Conservation (phyloP, 2,329 filamentous ascomycete genomes). For the Apiospora phragmitis region DNA sequence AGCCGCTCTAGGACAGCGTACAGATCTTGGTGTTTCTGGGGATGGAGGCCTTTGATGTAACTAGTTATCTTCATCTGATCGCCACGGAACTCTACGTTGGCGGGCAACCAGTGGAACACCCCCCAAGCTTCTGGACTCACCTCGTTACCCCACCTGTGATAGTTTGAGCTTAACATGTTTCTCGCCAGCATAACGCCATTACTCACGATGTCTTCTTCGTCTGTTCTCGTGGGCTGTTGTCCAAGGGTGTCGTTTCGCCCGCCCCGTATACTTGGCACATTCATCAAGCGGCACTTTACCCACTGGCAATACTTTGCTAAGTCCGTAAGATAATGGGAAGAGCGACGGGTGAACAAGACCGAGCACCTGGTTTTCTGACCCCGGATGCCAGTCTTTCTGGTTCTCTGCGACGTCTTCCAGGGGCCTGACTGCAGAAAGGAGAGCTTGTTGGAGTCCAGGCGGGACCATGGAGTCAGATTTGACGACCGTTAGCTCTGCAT, state of each 20-base stretch:
- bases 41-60: conserved; percentile 49
- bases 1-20: conserved; percentile 38
- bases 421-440: conserved; percentile 38
- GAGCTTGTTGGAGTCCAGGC: conserved; percentile 27
- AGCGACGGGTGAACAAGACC: conserved; percentile 62
- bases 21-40: conserved; percentile 30
- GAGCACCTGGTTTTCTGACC: conserved; percentile 51
- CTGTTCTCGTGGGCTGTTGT: background rate
- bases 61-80: conserved; percentile 36
- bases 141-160: background rate
- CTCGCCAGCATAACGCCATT: background rate
- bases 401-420: conserved; percentile 47
- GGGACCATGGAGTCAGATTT: conserved; percentile 53
- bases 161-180: background rate
- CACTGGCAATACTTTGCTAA: conserved; percentile 14
- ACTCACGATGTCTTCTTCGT: background rate
- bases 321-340: conserved; percentile 53
- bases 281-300: background rate
- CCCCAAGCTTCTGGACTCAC: background rate
- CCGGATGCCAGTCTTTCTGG: conserved; percentile 56
- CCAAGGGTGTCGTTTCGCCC: background rate
- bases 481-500: conserved; percentile 40
- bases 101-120: conserved; percentile 45
- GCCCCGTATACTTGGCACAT: background rate
- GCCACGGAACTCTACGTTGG: conserved; percentile 33